Conservation (phyloP, 2,329 filamentous ascomycete genomes). For the Plenodomus biglobosus region DNA sequence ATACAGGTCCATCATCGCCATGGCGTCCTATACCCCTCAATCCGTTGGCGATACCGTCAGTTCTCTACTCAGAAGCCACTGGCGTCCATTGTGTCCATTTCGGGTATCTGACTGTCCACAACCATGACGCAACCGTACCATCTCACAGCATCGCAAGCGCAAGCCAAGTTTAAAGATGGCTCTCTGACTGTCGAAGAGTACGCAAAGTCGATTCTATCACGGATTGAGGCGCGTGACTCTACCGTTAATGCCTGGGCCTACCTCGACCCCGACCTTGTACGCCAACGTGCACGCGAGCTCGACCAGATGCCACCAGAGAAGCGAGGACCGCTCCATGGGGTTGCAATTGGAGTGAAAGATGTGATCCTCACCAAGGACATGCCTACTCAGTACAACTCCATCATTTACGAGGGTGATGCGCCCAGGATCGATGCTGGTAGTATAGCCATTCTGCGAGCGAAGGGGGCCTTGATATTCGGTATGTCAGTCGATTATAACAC, state of each 20-base stretch:
- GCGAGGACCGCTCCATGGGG: conserved; percentile 59
- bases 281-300: conserved; percentile 54
- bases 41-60: not conserved
- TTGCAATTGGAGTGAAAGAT: conserved; percentile 63
- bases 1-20: not conserved
- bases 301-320: conserved; percentile 53
- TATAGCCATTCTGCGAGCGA: conserved; percentile 55
- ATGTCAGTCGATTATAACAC: not conserved
- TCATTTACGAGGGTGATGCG: conserved; percentile 53
- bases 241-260: conserved; percentile 37
- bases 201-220: conserved; percentile 30
- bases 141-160: conserved; percentile 28
- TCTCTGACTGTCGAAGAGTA: conserved; percentile 32
- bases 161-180: conserved; percentile 25
- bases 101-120: not conserved
- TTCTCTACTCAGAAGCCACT: not conserved
- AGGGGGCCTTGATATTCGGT: conserved; percentile 60
- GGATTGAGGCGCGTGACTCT: conserved; percentile 29
- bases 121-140: conserved; percentile 13
- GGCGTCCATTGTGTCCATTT: too few relatives aligned
- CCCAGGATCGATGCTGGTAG: conserved; percentile 56
- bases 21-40: not conserved
- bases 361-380: conserved; percentile 60
- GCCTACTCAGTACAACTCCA: conserved; percentile 60
- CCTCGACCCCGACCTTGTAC: conserved; percentile 43